Base-by-base conservation (phyloP, 345 rosid genomes). In the Hypericum perforatum region DNA sequence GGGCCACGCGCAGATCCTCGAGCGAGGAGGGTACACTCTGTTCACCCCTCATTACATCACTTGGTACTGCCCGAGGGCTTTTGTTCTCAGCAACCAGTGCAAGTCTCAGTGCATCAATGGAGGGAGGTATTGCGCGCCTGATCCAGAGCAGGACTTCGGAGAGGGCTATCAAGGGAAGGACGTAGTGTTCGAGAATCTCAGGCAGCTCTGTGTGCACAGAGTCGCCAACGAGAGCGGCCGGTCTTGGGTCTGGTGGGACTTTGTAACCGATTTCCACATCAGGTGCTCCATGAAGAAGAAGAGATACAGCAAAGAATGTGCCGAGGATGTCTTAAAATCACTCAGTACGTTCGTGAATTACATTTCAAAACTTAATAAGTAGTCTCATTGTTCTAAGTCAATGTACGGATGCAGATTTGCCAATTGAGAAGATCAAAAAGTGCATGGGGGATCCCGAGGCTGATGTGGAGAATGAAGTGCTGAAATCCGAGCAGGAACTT, bases 161-260 rank as follows among this genome's bases (percentile, higher is more conserved):
- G 74, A 61, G 62, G 98, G 98, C 14, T 91, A 87, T 39, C 73
- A 87, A 32, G 98, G 96, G 43, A 91, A 82, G 65, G 98, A 87
- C 67, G 86, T 91, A 37, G 96, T 91, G 7, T 60, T 76, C 53
- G 98, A 91, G 88, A 91, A 91, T 62, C 60, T 91, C 72, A 82
- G 98, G 74, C 98, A 91, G 72, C 88, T 91, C 9, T 91, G 98
- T 63, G 98, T 91, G 57, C 95, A 87, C 57, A 79, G 76, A 65
- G 86, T 87, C 8, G 84, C 90, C 5, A 91, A 80, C 15, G 88
- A 80, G 74, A 79, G 65, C 47, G 67, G 65, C 39, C 66, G 75
- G 53, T 74, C 96, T 12, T 87, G 98, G 98, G 77, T 87, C 63
- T 91, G 96, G 98, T 87, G 98, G 96, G 98, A 91, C 50, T 91